Evolutionary conservation across 2,329 filamentous ascomycete species (phyloP), one percentile per base, ranked within the genome.

Genomic region (Cadophora gregata): DNA sequence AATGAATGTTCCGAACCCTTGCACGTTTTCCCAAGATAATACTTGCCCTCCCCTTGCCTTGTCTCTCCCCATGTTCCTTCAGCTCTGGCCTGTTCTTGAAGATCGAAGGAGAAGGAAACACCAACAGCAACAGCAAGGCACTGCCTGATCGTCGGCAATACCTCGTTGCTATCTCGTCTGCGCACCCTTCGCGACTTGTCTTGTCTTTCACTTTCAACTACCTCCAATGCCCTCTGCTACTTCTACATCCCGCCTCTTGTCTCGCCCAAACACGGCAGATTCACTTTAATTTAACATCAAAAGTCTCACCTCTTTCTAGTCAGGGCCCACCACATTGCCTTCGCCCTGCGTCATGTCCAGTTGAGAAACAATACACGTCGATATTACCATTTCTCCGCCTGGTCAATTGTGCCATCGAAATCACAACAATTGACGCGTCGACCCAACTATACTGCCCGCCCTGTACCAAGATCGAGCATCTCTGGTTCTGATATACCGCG

Each of bases 141-240:
- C 56, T 67, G 65, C 65, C 61, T 67, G 62, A 61, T 67, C 50
- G 29, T 51, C 65, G 31, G 33, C 48, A 21, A 25, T 47, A 42
- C 19, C 47, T 55, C 24, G 36, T 36, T 51, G 12, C 27, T 65
- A 19, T 42, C 58, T 59, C 19, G 6, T 42, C 63, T 31, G 8
- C 10, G 16, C n/a, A 5, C 10, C 36, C 7, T 36, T 27, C 38
- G 24, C 42, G 27, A 27, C n/a, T 16, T 4, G 12, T 42, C 38
- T 16, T 19, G 48, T 45, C 19, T 16, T 24, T 33, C 25, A 63
- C 36, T 2, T 16, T 47, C 9, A 8, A 47, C 31, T 51, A 55
- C 63, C n/a, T 63, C 33, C 53, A n/a, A 12, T 42, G 5, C 38
- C 16, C 38, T 42, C 38, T 19, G 14, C 14, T 47, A 2, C 29